Evolutionary conservation across 768 basidiomycete species (phyloP).

Genomic region (Serpula lacrymans): DNA sequence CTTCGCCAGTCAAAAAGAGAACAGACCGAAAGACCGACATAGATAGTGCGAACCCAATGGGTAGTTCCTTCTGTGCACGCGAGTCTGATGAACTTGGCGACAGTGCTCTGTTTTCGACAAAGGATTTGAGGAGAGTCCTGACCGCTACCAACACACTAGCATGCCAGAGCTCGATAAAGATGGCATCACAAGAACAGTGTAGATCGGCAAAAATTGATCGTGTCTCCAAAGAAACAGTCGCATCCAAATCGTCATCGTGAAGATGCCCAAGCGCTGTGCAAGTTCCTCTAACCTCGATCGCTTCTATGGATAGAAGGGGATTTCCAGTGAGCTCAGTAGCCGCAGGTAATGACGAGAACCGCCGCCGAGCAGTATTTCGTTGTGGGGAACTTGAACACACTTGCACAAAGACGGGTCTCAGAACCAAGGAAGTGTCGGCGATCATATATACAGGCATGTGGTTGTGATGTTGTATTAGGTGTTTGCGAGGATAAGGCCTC

Average conservation of each 20-base stretch:
- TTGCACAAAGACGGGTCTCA: conserved; percentile 53
- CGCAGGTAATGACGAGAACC: conserved; percentile 26
- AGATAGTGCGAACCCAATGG: conserved; percentile 53
- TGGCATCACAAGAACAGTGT: conserved; percentile 49
- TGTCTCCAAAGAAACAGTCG: conserved; percentile 38
- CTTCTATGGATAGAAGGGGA: conserved; percentile 57
- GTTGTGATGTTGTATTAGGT: conserved; percentile 24
- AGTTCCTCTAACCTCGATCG: conserved; percentile 43
- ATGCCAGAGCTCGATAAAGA: conserved; percentile 69
- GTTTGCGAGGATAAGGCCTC: conserved; percentile 11
- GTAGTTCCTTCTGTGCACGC: conserved; percentile 36
- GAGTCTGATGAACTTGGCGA: conserved; percentile 9
- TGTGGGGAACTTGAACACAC: conserved; percentile 37
- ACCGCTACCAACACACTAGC: conserved; percentile 52
- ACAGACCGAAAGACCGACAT: conserved; percentile 60
- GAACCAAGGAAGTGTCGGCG: conserved; percentile 35
- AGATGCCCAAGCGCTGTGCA: conserved; percentile 50
- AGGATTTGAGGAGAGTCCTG: conserved; percentile 45
- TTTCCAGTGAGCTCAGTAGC: conserved; percentile 37
- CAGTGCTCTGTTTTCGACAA: conserved; percentile 23
- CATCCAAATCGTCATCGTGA: conserved; percentile 39
- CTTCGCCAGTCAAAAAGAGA: conserved; percentile 70
- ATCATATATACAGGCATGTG: conserved; percentile 44
- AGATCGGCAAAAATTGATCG: conserved; percentile 44
- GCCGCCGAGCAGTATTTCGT: conserved; percentile 20